Evolutionary conservation across 805 yeast species (phyloP), one percentile per base, ranked within the genome.

Genomic region (Starmera quercuum): DNA sequence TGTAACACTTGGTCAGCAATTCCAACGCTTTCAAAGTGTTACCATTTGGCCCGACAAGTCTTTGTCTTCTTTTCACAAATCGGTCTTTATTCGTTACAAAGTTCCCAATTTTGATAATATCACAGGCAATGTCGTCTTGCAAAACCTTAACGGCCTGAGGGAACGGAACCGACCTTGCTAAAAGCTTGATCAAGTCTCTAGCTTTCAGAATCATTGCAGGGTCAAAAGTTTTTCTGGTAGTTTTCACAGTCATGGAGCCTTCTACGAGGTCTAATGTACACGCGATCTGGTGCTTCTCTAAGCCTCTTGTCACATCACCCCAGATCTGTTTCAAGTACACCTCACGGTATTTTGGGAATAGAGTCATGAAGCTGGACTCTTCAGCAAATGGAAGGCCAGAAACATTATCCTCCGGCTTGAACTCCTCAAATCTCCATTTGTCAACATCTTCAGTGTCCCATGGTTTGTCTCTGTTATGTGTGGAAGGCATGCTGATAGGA

Each of bases 401-500:
- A 6, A 75, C 78, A 53, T 87, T 85, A 54, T 92, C 95, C 47
- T 86, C 95, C 2, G 86, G 85, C 45, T 71, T 81, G 66, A 92
- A 92, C 37, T 86, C 94, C 23, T 85, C 95, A 23, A 77, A 66
- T 47, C 72, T 67, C 98, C 98, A 90, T 57, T 90, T 88, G 56
- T 88, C 95, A 37, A 88, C 78, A 47, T 87, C 96, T 15, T 83
- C 85, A 9, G 95, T 88, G 55, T 88, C 97, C 97, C 97, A 88
- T 34, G 97, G 97, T 60, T 90, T 90, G 49, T 92, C 97, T 53
- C 78, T 80, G 59, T 92, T 85, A 59, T 90, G 88, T 30, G 95
- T 85, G 2, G 96, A 85, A 17, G 82, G 86, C 98, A 90, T 90
- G 26, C 13, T 21, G 11, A 11, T 21, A 8, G 23, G 8, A 21